These are phyloP conservation scores for Linnemannia schmuckeri DNA, from an alignment of 192 early-diverging fungal species.

Conservation along the genomic window DNA sequence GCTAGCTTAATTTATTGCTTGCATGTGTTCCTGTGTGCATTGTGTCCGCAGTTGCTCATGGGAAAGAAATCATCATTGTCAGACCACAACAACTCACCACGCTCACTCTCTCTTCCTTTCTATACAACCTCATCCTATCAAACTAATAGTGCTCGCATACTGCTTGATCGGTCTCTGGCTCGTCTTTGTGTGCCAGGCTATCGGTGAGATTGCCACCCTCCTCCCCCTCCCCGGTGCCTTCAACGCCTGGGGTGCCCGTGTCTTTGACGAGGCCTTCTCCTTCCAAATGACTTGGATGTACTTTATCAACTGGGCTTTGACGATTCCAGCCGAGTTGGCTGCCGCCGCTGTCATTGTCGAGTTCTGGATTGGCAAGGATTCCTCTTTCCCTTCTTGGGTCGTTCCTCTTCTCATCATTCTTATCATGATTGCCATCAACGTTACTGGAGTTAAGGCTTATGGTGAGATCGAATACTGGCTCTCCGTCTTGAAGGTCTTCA, in stretches of 20 bases:
- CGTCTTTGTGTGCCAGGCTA: conserved; percentile 78
- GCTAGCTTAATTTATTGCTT: neutral
- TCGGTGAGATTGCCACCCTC: conserved; percentile 90
- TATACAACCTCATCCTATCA: neutral
- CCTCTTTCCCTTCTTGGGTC: conserved; percentile 48
- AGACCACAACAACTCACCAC: neutral
- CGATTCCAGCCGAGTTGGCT: conserved; percentile 78
- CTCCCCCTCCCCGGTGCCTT: conserved; percentile 88
- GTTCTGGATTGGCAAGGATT: conserved; percentile 60
- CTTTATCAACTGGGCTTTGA: conserved; percentile 72
- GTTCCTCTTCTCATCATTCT: conserved; percentile 63
- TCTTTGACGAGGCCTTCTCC: conserved; percentile 85
- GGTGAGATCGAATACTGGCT: conserved; percentile 87
- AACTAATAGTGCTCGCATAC: conserved; percentile 74
- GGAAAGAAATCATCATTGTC: neutral
- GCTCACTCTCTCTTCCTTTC: neutral
- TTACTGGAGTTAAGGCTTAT: conserved; percentile 74
- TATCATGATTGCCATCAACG: conserved; percentile 74
- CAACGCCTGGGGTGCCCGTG: conserved; percentile 81
- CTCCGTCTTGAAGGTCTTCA: conserved; percentile 71
- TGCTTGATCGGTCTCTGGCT: conserved; percentile 75
- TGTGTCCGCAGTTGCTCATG: neutral
- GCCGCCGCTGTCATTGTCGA: conserved; percentile 81
- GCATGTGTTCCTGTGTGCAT: neutral
- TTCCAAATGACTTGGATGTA: conserved; percentile 82